These are phyloP conservation scores for Sistotremastrum niveocremeum DNA, from an alignment of 768 basidiomycete genomes.

Conservation along the genomic window DNA sequence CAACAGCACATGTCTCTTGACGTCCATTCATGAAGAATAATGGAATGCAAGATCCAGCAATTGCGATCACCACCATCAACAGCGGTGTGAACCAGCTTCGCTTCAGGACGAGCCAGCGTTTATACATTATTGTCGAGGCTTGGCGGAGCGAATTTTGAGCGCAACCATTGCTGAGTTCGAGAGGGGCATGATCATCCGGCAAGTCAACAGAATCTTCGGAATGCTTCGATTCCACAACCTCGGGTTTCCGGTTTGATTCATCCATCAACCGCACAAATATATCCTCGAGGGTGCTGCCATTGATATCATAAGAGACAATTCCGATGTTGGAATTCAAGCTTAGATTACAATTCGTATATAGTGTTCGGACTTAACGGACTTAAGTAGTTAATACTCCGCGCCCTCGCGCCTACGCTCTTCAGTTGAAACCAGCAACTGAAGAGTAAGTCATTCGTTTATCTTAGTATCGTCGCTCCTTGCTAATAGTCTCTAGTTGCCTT, in stretches of 20 bases:
- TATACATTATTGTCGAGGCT: slow-evolving; percentile 60
- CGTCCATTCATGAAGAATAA: slow-evolving; percentile 46
- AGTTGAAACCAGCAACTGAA: too few species aligned
- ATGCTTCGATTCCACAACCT: not conserved
- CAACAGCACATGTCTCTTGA: slow-evolving; percentile 34
- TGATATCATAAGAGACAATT: slow-evolving; percentile 46
- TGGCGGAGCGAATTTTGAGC: slow-evolving; percentile 45
- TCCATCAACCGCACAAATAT: slow-evolving; percentile 67
- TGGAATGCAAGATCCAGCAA: slow-evolving; percentile 55
- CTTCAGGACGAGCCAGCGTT: slow-evolving; percentile 48
- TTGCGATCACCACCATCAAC: slow-evolving; percentile 32
- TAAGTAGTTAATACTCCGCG: too few species aligned
- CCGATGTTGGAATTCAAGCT: too few species aligned
- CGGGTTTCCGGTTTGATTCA: slow-evolving; percentile 1
- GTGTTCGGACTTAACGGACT: too few species aligned
- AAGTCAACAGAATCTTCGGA: slow-evolving; percentile 5
- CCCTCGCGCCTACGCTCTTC: too few species aligned
- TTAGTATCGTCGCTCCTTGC: too few species aligned
- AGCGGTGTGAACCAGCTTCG: slow-evolving; percentile 57
- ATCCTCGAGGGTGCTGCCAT: slow-evolving; percentile 68
- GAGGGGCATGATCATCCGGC: not conserved
- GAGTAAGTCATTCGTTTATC: too few species aligned
- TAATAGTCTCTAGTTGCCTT: too few species aligned
- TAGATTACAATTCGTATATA: too few species aligned
- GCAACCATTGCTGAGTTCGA: slow-evolving; percentile 39